Evolutionary conservation across 2,329 filamentous ascomycete genomes (phyloP), one percentile per base, ranked within the genome.

Genomic region (Coniochaeta prunicola): DNA sequence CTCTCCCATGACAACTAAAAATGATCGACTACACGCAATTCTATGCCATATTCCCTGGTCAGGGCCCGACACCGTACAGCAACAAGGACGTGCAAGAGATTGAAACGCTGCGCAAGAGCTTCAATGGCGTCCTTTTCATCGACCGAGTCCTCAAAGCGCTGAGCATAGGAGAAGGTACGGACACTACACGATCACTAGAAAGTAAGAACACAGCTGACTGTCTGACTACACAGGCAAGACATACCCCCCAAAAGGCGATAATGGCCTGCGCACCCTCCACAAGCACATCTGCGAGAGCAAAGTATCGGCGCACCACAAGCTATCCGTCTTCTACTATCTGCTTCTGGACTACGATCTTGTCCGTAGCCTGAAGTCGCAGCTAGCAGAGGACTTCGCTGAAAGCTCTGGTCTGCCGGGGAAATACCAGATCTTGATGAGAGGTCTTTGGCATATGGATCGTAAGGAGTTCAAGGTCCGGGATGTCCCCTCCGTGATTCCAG

Each of bases 301-400:
- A 55, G 85, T 88, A 64, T 82, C 87, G 8, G 79, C 84, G 58
- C 88, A 92, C 71, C 87, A 92, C 75, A 92, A 92, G 71, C 85
- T 92, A 64, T 90, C 91, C 19, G 81, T 94, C 54, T 79, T 96
- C 63, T 96, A 90, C 77, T 96, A 96, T 71, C 77, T 96, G 40
- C 80, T 96, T 3, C 87, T 91, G 67, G 90, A 96, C 70, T 83
- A 88, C 68, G 83, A 88, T 66, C 73, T 77, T 40, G 72, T 76
- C 30, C 77, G 81, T 57, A 77, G 78, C 21, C 58, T 64, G 31
- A 77, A 79, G 3, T 73, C 80, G 19, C 77, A 81, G 36, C 67
- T 77, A 7, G 78, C 85, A 1, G 78, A 80, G 21, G 62, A 69
- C 1, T 91, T 93, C 65, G 84, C 86, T 17, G 73, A 74, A 45